Evolutionary conservation across 2,329 filamentous ascomycete species (phyloP), one percentile per base, ranked within the genome.

Genomic region (Pseudogymnoascus destructans): DNA sequence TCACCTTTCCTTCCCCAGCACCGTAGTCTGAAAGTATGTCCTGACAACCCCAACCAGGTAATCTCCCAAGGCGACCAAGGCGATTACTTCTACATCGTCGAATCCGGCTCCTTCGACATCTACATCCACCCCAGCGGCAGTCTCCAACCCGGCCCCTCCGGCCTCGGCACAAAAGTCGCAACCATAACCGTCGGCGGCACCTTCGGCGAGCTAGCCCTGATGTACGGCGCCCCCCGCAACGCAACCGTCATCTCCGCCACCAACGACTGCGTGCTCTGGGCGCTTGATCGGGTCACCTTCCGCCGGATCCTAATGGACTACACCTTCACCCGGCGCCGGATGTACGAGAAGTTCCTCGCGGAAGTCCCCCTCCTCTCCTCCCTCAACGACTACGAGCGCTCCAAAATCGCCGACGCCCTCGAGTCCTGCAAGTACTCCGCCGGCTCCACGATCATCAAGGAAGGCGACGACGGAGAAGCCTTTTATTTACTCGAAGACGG

Each of bases 221-320:
- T 98, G 93, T 97, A 98, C 76, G 96, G 97, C 68, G 90, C 93
- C 19, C 93, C 93, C 23, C 89, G 93, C 68, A 93, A 93, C 40
- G 93, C 93, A 3, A 97, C 93, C 0, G 89, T 98, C 61, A 81
- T 95, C 61, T 95, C 89, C 27, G 84, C 86, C 10, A 88, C 95
- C 66, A 71, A 85, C 2, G 75, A 80, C 32, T 91, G 87, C 67
- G 91, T 86, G 3, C 79, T 98, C 8, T 98, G 93, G 93, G 90
- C 90, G 17, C 78, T 98, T 56, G 93, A 98, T 70, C 89, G 93
- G 57, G 80, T 96, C 62, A 98, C 93, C 8, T 98, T 98, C 79
- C 89, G 93, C 66, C 88, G 93, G 61, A 97, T 98, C 63, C 79
- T 98, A 62, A 96, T 98, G 91, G 92, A 97, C 74, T 95, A 89